Conservation (phyloP, 129 eudicot genomes). For the Pulicaria dysenterica region DNA sequence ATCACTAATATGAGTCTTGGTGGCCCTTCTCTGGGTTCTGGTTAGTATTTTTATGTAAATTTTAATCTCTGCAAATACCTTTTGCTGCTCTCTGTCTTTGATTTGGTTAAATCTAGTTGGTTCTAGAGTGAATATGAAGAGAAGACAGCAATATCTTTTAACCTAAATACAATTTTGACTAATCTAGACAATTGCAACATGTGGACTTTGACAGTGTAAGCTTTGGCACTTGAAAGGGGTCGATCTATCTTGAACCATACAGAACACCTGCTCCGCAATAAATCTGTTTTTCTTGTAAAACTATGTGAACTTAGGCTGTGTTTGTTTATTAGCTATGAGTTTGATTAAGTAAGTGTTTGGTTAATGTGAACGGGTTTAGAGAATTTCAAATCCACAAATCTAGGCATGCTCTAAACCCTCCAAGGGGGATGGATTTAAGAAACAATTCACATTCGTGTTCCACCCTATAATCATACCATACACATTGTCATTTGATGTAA, state of each 20-base stretch:
- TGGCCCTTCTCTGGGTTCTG: conserved; percentile 66
- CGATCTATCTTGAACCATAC: not conserved
- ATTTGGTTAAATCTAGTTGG: not conserved
- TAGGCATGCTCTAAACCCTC: too few species aligned
- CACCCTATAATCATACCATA: too few species aligned
- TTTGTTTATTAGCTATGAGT: too few species aligned
- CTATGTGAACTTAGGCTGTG: not conserved
- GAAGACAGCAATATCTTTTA: conserved; percentile 1
- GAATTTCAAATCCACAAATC: too few species aligned
- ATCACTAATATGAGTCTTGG: conserved; percentile 55
- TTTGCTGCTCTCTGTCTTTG: not conserved
- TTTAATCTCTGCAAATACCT: not conserved
- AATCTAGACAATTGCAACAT: not conserved
- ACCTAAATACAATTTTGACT: conserved; percentile 4
- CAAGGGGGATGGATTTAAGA: too few species aligned
- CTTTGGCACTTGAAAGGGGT: not conserved
- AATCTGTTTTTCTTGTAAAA: not conserved
- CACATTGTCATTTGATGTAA: too few species aligned
- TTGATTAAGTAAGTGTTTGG: too few species aligned
- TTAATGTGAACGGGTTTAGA: too few species aligned
- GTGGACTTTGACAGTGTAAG: not conserved
- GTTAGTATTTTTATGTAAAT: conserved; percentile 45
- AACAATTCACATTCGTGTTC: too few species aligned
- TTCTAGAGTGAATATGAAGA: not conserved
- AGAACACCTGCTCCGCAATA: not conserved